phyloP scores from a whole-genome alignment of 2,329 filamentous ascomycete species.

The Akanthomyces uredinophilus region DNA sequence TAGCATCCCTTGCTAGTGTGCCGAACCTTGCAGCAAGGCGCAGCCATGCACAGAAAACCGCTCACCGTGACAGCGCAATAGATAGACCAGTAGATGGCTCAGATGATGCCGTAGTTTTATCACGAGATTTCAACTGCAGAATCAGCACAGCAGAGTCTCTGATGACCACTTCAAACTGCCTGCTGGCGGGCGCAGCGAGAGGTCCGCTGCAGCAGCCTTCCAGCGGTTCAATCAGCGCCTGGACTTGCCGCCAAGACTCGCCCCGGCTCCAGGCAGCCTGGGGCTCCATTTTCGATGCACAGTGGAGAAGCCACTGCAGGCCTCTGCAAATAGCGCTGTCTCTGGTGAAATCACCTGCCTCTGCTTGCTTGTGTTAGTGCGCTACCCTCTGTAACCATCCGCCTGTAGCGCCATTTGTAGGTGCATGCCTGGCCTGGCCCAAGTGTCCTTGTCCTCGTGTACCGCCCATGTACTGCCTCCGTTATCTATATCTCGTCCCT shows the following conservation, averaged over 20 bases:
- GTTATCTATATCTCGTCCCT: not conserved
- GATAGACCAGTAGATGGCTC: too few relatives aligned
- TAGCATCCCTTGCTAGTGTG: not conserved
- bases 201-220: too few relatives aligned
- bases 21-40: slow-evolving; percentile 1
- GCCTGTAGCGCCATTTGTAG: not conserved
- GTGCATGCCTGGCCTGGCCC: not conserved
- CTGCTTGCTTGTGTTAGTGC: not conserved
- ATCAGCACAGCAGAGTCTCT: too few relatives aligned
- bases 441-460: too few relatives aligned
- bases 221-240: not conserved
- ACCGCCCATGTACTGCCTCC: not conserved
- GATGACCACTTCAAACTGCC: too few relatives aligned
- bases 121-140: too few relatives aligned
- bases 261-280: not conserved
- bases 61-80: not conserved
- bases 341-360: not conserved
- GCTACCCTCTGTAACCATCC: not conserved
- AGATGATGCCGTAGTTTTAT: not conserved
- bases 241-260: not conserved
- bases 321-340: not conserved
- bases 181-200: too few relatives aligned
- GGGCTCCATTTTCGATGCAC: not conserved
- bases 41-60: not conserved
- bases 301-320: not conserved